Conservation (phyloP, 805 yeast species). For the Teunomyces pallodes region DNA sequence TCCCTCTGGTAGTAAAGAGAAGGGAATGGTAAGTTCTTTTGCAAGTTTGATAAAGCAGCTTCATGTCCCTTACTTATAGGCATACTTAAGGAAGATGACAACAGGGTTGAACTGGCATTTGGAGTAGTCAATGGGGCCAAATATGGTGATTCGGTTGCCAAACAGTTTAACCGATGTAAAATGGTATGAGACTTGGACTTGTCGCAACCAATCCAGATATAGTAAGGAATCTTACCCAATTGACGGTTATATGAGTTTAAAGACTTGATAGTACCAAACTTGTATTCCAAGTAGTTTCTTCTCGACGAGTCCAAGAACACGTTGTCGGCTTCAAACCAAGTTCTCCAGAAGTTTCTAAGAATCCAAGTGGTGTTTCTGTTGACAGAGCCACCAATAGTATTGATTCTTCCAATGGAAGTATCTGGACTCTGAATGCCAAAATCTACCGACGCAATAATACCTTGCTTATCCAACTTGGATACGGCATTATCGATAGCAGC, state of each 20-base stretch:
- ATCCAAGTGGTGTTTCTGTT: constrained; percentile 76
- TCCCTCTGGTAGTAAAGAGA: constrained; percentile 76
- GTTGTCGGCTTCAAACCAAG: constrained; percentile 84
- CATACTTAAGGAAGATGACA: constrained; percentile 20
- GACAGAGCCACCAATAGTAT: constrained; percentile 72
- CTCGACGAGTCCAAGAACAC: constrained; percentile 78
- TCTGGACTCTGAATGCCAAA: constrained; percentile 74
- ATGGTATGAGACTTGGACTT: constrained; percentile 33
- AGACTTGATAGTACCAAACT: constrained; percentile 78
- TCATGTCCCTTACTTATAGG: constrained; percentile 70
- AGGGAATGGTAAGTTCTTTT: constrained; percentile 72
- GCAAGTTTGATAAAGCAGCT: constrained; percentile 63
- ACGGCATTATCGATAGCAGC: constrained; percentile 72
- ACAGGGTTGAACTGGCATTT: constrained; percentile 7
- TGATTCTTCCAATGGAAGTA: constrained; percentile 63
- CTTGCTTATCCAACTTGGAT: constrained; percentile 50
- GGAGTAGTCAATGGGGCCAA: constrained; percentile 54
- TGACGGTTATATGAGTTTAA: constrained; percentile 61
- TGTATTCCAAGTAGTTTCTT: constrained; percentile 79
- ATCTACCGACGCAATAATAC: constrained; percentile 70
- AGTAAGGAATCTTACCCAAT: constrained; percentile 77
- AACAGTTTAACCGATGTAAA: constrained; percentile 66
- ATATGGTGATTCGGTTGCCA: constrained; percentile 82
- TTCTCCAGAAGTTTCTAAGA: constrained; percentile 76
- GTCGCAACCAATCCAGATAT: constrained; percentile 73